phyloP scores from a whole-genome alignment of 1,139 yeast species.

The Kazachstania sp. region DNA sequence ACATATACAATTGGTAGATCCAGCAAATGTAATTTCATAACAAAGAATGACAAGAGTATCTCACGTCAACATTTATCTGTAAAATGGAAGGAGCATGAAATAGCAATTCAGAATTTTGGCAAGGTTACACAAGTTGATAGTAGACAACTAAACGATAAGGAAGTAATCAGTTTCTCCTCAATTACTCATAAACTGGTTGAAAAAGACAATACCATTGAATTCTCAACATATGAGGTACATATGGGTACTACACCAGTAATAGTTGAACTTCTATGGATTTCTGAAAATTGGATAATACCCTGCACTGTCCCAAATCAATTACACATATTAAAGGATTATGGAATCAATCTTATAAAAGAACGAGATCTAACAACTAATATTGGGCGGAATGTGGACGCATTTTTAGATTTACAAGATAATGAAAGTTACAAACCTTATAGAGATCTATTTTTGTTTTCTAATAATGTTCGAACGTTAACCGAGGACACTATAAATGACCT shows the following conservation, averaged over 20 bases:
- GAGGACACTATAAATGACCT: not conserved
- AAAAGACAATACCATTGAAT: not conserved
- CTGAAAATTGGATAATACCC: too few species aligned
- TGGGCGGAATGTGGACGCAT: not conserved
- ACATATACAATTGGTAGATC: constrained; percentile 26
- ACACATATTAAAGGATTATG: not conserved
- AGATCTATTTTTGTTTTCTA: not conserved
- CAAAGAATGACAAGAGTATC: constrained; percentile 29
- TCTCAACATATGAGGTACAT: constrained; percentile 5
- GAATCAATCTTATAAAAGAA: not conserved
- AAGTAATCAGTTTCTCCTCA: constrained; percentile 2
- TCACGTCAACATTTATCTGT: constrained; percentile 26
- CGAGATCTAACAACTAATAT: not conserved
- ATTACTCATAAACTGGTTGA: too few species aligned
- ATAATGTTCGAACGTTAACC: not conserved
- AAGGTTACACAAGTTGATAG: constrained; percentile 21
- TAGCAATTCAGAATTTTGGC: constrained; percentile 18
- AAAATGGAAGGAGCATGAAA: constrained; percentile 9
- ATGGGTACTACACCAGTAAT: constrained; percentile 24
- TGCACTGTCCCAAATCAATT: not conserved
- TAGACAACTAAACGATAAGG: constrained; percentile 14
- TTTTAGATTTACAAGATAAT: not conserved
- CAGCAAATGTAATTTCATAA: constrained; percentile 20
- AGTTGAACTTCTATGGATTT: constrained; percentile 4
- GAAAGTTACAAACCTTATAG: not conserved